Percentiles rank a stretch among this genome's conserved stretches.
Conservation (phyloP, 2,329 filamentous ascomycete species). For the Colletotrichum navitas region DNA sequence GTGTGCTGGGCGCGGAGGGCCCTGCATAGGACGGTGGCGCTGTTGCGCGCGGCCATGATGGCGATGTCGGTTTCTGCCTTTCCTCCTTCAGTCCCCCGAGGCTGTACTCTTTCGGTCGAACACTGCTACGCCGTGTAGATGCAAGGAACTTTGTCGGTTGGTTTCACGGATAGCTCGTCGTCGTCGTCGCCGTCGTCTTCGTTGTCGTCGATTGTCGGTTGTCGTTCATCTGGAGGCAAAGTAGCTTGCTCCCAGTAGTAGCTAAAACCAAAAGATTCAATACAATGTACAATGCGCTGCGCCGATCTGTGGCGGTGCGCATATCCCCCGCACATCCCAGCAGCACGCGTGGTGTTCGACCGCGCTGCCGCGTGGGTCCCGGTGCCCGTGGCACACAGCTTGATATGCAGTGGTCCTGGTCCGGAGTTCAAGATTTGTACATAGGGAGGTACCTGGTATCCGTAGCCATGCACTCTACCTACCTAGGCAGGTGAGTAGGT, state of each 20-base stretch:
- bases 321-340: constrained; percentile 28
- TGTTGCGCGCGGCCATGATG: constrained; percentile 31
- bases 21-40: constrained; percentile 23
- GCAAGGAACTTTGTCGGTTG: neutral
- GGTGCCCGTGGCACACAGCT: constrained; percentile 32
- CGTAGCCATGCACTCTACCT: too few species aligned
- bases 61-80: neutral
- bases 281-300: constrained; percentile 10
- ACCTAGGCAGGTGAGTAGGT: too few species aligned
- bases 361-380: constrained; percentile 18
- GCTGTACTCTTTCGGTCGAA: neutral
- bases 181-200: constrained; percentile 5
- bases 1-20: constrained; percentile 25
- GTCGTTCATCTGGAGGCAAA: neutral
- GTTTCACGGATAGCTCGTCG: neutral
- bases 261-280: constrained; percentile 9
- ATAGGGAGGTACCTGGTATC: too few species aligned
- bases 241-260: neutral
- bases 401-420: neutral
- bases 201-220: constrained; percentile 11
- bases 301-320: constrained; percentile 41
- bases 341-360: constrained; percentile 5
- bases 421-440: constrained; percentile 1
- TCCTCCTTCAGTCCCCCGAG: neutral
- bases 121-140: neutral